Percentiles rank a stretch among this genome's conserved stretches.
These are phyloP conservation scores for Cyclostephanos tholiformis DNA, from an alignment of 108 stramenopile genomes.

Conservation along the genomic window DNA sequence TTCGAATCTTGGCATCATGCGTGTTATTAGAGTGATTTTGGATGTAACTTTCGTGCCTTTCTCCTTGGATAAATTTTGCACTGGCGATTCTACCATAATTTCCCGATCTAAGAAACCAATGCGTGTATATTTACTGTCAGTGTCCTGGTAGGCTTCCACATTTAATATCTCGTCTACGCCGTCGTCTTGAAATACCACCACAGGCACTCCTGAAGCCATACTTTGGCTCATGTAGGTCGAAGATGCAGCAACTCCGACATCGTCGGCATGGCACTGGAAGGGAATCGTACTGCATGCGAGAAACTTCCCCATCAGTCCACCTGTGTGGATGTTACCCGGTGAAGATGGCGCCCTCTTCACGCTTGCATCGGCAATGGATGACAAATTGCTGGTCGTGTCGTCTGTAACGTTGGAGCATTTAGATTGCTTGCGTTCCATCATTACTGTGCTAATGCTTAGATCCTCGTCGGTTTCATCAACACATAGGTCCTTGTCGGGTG, in stretches of 20 bases:
- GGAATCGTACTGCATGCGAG: neutral
- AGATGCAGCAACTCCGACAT: neutral
- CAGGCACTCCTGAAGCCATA: too few species aligned
- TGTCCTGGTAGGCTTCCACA: neutral
- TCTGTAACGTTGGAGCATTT: neutral
- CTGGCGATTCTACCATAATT: neutral
- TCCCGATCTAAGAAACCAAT: neutral
- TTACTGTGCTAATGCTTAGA: neutral
- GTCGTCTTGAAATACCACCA: neutral
- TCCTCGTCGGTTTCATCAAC: neutral
- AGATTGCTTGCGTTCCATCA: neutral
- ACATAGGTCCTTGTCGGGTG: neutral
- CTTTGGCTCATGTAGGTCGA: neutral
- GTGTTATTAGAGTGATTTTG: neutral
- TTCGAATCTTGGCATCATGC: neutral
- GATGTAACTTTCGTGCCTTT: constrained; percentile 3
- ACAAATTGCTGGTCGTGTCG: neutral
- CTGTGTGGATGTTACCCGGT: neutral
- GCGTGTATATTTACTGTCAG: neutral
- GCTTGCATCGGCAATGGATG: neutral
- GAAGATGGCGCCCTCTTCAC: neutral
- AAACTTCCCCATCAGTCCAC: neutral
- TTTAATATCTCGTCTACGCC: constrained; percentile 2
- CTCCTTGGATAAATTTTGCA: neutral
- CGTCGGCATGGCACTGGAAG: neutral